Conservation (phyloP, 495 filamentous ascomycete genomes). For the Aspergillus ellipticus region DNA sequence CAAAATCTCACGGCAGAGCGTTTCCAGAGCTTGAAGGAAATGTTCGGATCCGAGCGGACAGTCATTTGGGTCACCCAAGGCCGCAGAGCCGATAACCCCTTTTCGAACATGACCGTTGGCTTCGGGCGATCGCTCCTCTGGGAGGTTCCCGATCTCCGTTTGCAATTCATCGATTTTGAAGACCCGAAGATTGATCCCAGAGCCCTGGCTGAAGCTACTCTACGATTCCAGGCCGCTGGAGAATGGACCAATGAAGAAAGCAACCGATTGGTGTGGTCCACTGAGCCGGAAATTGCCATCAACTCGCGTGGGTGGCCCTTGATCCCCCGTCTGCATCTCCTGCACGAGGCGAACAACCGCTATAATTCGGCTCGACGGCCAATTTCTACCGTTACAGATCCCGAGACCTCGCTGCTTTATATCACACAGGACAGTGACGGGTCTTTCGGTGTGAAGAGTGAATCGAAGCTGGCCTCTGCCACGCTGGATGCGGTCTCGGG, state of each 20-base stretch:
- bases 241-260: neutral
- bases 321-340: neutral
- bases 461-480: too few species aligned
- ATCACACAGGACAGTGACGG: too few species aligned
- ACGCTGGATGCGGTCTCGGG: too few species aligned
- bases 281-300: neutral
- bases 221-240: neutral
- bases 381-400: too few species aligned
- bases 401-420: too few species aligned
- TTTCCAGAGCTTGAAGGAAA: slow-evolving; percentile 9
- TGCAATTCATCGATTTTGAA: slow-evolving; percentile 30
- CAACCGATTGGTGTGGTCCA: neutral
- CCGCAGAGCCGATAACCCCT: slow-evolving; percentile 20
- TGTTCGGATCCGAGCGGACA: slow-evolving; percentile 25
- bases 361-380: slow-evolving; percentile 13
- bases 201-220: slow-evolving; percentile 7
- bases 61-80: slow-evolving; percentile 39
- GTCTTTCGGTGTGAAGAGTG: too few species aligned
- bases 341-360: neutral
- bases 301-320: neutral
- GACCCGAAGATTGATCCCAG: neutral
- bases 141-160: slow-evolving; percentile 21
- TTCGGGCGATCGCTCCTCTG: slow-evolving; percentile 23
- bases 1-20: slow-evolving; percentile 25
- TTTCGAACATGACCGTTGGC: slow-evolving; percentile 30